These are phyloP conservation scores for Suaeda aralocaspica DNA, from an alignment of 148 eudicot species.

Conservation along the genomic window DNA sequence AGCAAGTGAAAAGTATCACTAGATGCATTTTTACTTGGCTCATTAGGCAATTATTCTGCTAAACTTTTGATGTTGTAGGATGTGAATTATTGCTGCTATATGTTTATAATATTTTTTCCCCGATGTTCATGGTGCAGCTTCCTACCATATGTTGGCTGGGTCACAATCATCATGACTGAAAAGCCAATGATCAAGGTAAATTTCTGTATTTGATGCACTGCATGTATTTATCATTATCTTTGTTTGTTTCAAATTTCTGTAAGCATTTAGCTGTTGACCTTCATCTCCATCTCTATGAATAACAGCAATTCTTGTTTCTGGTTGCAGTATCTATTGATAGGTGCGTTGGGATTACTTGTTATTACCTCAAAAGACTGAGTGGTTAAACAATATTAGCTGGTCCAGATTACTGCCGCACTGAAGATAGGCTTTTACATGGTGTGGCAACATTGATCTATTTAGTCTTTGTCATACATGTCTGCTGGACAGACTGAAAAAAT, in stretches of 20 bases:
- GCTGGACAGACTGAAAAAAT: background rate
- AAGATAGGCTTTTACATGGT: background rate
- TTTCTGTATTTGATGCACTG: too few species aligned
- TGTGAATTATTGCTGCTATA: background rate
- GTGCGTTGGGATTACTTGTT: slow-evolving; percentile 52
- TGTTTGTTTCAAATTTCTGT: background rate
- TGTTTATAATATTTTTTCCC: background rate
- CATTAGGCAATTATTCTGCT: background rate
- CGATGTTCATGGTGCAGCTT: slow-evolving; percentile 34
- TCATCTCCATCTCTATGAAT: background rate
- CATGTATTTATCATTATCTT: background rate
- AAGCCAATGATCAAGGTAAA: slow-evolving; percentile 56
- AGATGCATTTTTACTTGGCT: background rate
- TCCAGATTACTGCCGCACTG: background rate
- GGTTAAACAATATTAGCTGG: background rate
- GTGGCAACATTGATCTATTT: background rate
- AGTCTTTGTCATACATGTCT: background rate
- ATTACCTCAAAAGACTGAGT: slow-evolving; percentile 50
- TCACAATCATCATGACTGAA: slow-evolving; percentile 64
- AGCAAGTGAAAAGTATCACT: background rate
- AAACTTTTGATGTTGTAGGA: background rate
- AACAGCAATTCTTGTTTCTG: slow-evolving; percentile 6
- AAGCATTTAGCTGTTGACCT: background rate
- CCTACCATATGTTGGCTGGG: slow-evolving; percentile 64
- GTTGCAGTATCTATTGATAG: slow-evolving; percentile 56